Conservation (phyloP, 148 eudicot species). For the Spergularia marina region DNA sequence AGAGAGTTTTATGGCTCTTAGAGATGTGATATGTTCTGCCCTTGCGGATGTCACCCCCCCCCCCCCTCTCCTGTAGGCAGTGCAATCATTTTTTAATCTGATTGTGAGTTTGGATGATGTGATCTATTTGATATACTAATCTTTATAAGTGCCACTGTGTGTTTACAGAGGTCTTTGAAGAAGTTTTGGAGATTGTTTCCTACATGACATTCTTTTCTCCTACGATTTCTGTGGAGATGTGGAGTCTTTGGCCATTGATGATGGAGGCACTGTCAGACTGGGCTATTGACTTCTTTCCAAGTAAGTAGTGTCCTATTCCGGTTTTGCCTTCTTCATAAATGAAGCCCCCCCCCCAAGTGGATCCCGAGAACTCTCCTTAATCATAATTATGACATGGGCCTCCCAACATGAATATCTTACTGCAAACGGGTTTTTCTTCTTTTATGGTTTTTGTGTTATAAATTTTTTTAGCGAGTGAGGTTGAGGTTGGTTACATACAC, state of each 20-base stretch:
- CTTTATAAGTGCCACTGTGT: slow-evolving; percentile 1
- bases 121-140: not conserved
- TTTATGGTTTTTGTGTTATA: not conserved
- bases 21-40: no score
- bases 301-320: slow-evolving; percentile 38
- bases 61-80: not conserved
- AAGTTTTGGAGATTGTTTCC: slow-evolving; percentile 93
- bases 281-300: slow-evolving; percentile 98
- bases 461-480: not conserved
- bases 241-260: slow-evolving; percentile 99
- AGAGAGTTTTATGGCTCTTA: no score
- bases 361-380: not conserved
- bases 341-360: not conserved
- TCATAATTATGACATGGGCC: not conserved
- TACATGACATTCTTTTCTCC: slow-evolving; percentile 98
- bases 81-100: not conserved
- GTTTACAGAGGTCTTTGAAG: slow-evolving; percentile 93
- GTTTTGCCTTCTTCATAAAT: not conserved
- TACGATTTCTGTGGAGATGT: slow-evolving; percentile 87
- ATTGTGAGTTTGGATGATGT: not conserved
- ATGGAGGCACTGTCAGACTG: slow-evolving; percentile 91
- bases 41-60: no score
- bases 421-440: not conserved
- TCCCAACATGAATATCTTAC: not conserved
- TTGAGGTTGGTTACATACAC: not conserved